Evolutionary conservation across 164 flowering plant genomes (phyloP).

Genomic region (Amborella trichopoda): DNA sequence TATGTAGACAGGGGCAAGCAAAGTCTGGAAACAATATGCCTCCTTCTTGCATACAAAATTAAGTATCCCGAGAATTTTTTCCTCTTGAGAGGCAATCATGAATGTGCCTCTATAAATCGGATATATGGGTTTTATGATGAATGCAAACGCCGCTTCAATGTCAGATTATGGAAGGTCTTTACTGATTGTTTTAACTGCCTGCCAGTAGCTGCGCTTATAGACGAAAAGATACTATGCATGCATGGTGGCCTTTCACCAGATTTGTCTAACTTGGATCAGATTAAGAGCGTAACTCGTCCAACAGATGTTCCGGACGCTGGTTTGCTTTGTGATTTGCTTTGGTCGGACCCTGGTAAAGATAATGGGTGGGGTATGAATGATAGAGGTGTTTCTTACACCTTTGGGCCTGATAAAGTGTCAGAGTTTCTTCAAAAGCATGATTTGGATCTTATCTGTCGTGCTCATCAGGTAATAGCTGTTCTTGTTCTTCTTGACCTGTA

Average conservation of each 20-base stretch:
- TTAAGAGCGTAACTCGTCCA: conserved; percentile 53
- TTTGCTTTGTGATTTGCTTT: conserved; percentile 75
- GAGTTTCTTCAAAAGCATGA: conserved; percentile 42
- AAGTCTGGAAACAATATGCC: conserved; percentile 78
- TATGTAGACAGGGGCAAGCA: conserved; percentile 88
- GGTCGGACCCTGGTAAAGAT: conserved; percentile 80
- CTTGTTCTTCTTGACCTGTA: too few relatives aligned
- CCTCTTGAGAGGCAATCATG: conserved; percentile 74
- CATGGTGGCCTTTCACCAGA: conserved; percentile 95
- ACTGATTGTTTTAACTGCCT: conserved; percentile 79
- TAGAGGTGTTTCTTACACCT: conserved; percentile 49
- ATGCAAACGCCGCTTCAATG: conserved; percentile 75
- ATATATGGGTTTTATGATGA: conserved; percentile 89
- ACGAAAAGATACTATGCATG: conserved; percentile 83
- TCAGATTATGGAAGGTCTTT: conserved; percentile 66
- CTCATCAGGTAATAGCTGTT: conserved; percentile 55
- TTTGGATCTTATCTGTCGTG: conserved; percentile 48
- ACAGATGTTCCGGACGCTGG: conserved; percentile 79
- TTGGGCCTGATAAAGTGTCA: conserved; percentile 35
- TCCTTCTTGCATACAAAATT: conserved; percentile 71
- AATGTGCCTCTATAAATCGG: conserved; percentile 73
- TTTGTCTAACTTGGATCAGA: conserved; percentile 45
- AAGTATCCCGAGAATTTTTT: conserved; percentile 77
- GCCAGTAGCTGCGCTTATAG: conserved; percentile 80
- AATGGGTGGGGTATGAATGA: conserved; percentile 64